Evolutionary conservation across 1,139 yeast species (phyloP).

Genomic region (Nematodospora anomalae): DNA sequence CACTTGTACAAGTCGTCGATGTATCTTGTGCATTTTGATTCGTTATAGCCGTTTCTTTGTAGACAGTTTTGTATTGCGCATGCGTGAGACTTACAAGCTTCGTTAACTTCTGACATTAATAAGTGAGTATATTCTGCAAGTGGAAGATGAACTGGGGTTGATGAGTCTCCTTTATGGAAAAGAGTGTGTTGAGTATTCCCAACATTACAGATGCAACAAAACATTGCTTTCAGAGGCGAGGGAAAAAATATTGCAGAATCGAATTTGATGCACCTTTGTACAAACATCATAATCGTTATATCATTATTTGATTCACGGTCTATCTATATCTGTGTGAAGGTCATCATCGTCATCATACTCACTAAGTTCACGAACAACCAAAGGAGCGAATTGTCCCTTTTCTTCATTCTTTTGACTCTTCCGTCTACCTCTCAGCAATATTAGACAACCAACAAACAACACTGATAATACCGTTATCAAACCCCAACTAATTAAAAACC

Average conservation of each 20-base stretch:
- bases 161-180: no score
- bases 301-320: slow-evolving; percentile 1
- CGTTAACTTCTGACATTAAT: slow-evolving; percentile 18
- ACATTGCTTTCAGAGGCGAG: no score
- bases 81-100: slow-evolving; percentile 66
- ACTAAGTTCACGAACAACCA: slow-evolving; percentile 49
- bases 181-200: no score
- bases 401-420: slow-evolving; percentile 26
- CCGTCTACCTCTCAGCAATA: slow-evolving; percentile 39
- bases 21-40: slow-evolving; percentile 57
- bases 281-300: no score
- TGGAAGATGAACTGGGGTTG: no score
- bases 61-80: slow-evolving; percentile 72
- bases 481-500: slow-evolving; percentile 94
- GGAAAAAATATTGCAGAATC: no score
- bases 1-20: slow-evolving; percentile 64
- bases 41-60: slow-evolving; percentile 53
- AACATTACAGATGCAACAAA: no score
- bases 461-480: slow-evolving; percentile 55
- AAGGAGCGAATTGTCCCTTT: slow-evolving; percentile 42
- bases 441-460: slow-evolving; percentile 43
- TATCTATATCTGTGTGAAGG: slow-evolving; percentile 46
- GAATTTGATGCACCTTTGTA: no score
- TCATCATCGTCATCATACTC: slow-evolving; percentile 48
- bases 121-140: no score